Evolutionary conservation across 2,329 filamentous ascomycete species (phyloP).

Genomic region (Aspergillus intermedius): DNA sequence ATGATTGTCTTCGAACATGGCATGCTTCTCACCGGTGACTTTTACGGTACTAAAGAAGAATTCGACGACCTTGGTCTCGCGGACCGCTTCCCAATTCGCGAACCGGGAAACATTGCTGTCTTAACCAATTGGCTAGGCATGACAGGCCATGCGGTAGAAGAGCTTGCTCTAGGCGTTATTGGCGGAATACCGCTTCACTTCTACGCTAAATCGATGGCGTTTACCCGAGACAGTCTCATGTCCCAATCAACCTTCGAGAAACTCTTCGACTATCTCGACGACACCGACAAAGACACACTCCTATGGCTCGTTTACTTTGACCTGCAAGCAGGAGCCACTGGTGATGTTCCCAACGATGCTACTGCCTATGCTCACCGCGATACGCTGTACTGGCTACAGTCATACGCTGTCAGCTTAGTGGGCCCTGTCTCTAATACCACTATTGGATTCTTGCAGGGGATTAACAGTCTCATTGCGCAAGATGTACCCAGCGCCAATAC

Average conservation of each 20-base stretch:
- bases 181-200: constrained; percentile 46
- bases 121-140: constrained; percentile 26
- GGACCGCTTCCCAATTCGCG: constrained; percentile 17
- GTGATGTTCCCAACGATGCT: constrained; percentile 49
- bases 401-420: constrained; percentile 50
- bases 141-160: constrained; percentile 18
- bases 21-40: constrained; percentile 54
- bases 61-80: constrained; percentile 39
- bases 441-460: constrained; percentile 46
- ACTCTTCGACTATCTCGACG: constrained; percentile 51
- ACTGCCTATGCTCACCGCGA: constrained; percentile 60
- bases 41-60: constrained; percentile 54
- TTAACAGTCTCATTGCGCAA: constrained; percentile 36
- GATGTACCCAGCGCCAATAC: constrained; percentile 31
- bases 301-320: constrained; percentile 60
- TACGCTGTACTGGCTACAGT: constrained; percentile 58
- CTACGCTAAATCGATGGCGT: constrained; percentile 53
- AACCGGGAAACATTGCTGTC: constrained; percentile 14
- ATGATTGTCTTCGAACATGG: constrained; percentile 51
- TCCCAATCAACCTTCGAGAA: constrained; percentile 39
- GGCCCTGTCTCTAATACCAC: constrained; percentile 40
- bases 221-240: constrained; percentile 46
- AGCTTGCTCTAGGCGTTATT: constrained; percentile 16
- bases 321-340: constrained; percentile 54
- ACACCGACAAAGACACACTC: constrained; percentile 44